Evolutionary conservation across 73 alveolate species (phyloP).

Genomic region (Paramecium sonneborni): DNA sequence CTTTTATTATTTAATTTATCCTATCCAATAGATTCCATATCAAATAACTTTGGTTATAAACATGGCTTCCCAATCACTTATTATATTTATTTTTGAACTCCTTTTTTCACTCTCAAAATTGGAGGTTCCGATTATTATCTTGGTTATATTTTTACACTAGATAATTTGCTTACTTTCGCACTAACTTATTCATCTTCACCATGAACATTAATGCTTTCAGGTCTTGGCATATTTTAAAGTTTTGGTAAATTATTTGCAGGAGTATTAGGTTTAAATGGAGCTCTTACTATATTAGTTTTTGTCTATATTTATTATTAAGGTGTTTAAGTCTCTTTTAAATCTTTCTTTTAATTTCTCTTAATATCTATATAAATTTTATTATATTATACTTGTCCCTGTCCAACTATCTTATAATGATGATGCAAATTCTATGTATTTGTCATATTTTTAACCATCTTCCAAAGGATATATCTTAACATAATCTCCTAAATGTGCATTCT

Average conservation of each 20-base stretch:
- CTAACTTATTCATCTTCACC: neutral
- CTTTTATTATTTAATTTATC: neutral
- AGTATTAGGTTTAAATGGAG: neutral
- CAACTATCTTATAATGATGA: constrained; percentile 21
- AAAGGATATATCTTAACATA: constrained; percentile 62
- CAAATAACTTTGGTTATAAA: neutral
- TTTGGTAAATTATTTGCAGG: neutral
- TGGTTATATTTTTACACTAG: neutral
- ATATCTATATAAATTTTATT: neutral
- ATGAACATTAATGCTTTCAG: neutral
- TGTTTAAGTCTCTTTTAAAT: neutral
- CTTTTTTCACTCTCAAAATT: neutral
- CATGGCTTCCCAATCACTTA: neutral
- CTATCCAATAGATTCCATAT: neutral
- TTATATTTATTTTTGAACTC: neutral
- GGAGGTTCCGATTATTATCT: neutral
- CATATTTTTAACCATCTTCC: constrained; percentile 33
- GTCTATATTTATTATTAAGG: neutral
- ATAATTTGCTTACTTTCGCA: too few relatives aligned
- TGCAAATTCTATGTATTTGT: constrained; percentile 2
- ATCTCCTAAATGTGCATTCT: constrained; percentile 66
- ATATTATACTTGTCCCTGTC: constrained; percentile 56
- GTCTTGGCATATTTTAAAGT: neutral
- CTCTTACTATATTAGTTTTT: neutral
- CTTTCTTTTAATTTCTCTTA: neutral